phyloP scores from a whole-genome alignment of 208 protist species.

The Wallacemonas sp. region DNA sequence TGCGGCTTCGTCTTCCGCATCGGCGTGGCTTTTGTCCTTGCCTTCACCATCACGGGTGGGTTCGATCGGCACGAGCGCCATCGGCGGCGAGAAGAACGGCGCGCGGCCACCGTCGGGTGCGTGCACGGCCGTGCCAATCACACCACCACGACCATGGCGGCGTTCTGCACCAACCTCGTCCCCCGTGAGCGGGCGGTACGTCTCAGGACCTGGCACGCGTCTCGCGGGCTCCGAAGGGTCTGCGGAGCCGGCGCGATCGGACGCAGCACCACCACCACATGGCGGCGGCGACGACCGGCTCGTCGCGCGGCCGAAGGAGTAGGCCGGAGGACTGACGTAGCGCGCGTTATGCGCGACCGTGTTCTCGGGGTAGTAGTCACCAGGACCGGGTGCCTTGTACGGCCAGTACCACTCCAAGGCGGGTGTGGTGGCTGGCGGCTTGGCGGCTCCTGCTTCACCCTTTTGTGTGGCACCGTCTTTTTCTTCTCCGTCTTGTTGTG shows the following conservation, averaged over 20 bases:
- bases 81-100: not conserved
- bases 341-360: constrained; percentile 1
- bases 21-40: not conserved
- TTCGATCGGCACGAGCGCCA: not conserved
- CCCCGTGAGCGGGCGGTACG: constrained; percentile 5
- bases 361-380: constrained; percentile 14
- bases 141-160: constrained; percentile 1
- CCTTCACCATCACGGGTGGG: not conserved
- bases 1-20: not conserved
- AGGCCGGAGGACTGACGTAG: constrained; percentile 9
- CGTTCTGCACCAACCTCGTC: constrained; percentile 8
- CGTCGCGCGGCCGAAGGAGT: constrained; percentile 10
- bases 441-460: not conserved
- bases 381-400: constrained; percentile 13
- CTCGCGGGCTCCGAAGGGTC: too few species aligned
- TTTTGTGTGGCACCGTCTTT: too few species aligned
- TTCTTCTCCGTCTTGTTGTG: too few species aligned
- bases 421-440: not conserved
- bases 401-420: constrained; percentile 13
- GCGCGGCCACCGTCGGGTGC: constrained; percentile 5
- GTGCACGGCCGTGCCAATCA: constrained; percentile 12
- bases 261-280: too few species aligned
- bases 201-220: constrained; percentile 23
- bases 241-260: too few species aligned
- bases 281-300: too few species aligned